Percentiles rank a stretch among this genome's conserved stretches.
Conservation (phyloP, 768 basidiomycete species). For the Suillus fuscotomentosus region DNA sequence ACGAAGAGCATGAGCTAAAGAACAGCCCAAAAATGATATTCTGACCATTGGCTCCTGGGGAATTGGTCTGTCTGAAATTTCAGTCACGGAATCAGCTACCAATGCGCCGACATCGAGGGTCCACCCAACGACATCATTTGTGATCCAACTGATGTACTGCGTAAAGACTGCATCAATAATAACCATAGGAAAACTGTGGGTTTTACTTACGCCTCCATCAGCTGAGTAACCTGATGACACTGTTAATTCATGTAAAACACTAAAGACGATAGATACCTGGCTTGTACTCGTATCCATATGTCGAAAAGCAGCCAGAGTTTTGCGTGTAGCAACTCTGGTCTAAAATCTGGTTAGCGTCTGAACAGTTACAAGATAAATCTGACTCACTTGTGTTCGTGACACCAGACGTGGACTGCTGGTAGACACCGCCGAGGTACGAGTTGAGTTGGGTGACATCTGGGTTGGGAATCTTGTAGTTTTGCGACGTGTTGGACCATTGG, state of each 20-base stretch:
- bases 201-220: conserved; percentile 47
- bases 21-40: neutral
- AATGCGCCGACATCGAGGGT: conserved; percentile 64
- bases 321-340: conserved; percentile 70
- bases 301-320: conserved; percentile 50
- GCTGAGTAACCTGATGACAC: conserved; percentile 20
- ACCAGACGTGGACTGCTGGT: conserved; percentile 82
- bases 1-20: conserved; percentile 6
- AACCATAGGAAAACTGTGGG: neutral
- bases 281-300: conserved; percentile 82
- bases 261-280: conserved; percentile 44
- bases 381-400: conserved; percentile 57
- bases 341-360: conserved; percentile 19
- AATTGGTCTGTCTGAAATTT: conserved; percentile 68
- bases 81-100: conserved; percentile 49
- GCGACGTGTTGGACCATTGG: conserved; percentile 61
- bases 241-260: neutral
- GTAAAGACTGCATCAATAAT: neutral
- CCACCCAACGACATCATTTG: conserved; percentile 63
- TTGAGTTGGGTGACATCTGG: conserved; percentile 53
- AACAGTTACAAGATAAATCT: neutral
- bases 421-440: conserved; percentile 70
- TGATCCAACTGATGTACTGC: conserved; percentile 81
- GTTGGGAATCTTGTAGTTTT: conserved; percentile 58
- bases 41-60: conserved; percentile 84